These are phyloP conservation scores for Cephaloascus albidus DNA, from an alignment of 805 yeast genomes.

Conservation along the genomic window DNA sequence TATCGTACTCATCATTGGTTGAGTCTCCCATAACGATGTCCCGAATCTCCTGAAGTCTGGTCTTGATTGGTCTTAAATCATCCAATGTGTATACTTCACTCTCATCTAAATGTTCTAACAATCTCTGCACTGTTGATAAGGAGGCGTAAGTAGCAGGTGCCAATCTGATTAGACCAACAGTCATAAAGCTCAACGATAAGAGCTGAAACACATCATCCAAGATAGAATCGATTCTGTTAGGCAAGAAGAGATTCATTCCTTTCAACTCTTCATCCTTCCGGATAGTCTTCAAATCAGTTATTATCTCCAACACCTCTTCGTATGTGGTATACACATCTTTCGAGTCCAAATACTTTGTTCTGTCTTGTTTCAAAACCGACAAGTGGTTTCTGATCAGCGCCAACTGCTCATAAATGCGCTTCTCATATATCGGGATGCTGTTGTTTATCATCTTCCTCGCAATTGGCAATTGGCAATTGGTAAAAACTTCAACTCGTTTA, in stretches of 20 bases:
- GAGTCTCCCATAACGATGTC: slow-evolving; percentile 42
- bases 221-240: slow-evolving; percentile 57
- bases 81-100: slow-evolving; percentile 75
- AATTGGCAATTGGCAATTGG: too few species aligned
- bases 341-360: slow-evolving; percentile 56
- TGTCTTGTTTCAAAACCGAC: slow-evolving; percentile 48
- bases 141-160: slow-evolving; percentile 96
- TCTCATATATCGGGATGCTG: slow-evolving; percentile 18
- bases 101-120: slow-evolving; percentile 76
- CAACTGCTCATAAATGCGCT: slow-evolving; percentile 25
- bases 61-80: slow-evolving; percentile 72
- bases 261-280: slow-evolving; percentile 38
- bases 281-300: slow-evolving; percentile 42
- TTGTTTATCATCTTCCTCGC: background rate
- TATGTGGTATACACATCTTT: slow-evolving; percentile 57
- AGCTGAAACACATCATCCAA: slow-evolving; percentile 88
- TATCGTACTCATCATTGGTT: slow-evolving; percentile 8
- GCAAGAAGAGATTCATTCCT: slow-evolving; percentile 24
- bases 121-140: slow-evolving; percentile 73
- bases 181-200: slow-evolving; percentile 75
- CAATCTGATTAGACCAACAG: slow-evolving; percentile 82
- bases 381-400: slow-evolving; percentile 31
- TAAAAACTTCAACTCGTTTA: too few species aligned
- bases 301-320: slow-evolving; percentile 42
- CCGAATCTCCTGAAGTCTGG: slow-evolving; percentile 62